Conservation (phyloP, 2,329 filamentous ascomycete species). For the Claviceps cyperi region DNA sequence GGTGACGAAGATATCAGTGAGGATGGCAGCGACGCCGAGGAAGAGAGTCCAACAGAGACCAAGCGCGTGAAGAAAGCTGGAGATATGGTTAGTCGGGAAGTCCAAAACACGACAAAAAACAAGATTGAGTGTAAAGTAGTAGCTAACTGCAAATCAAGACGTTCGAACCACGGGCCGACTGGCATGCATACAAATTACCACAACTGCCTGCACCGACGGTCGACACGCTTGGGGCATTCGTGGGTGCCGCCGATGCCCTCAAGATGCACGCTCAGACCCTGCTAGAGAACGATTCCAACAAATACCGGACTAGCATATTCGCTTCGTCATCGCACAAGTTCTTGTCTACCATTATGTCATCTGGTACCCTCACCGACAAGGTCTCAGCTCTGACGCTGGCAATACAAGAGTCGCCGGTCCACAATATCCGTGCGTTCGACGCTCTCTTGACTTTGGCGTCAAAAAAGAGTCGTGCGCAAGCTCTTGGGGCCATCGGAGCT, state of each 20-base stretch:
- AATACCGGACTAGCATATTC: slow-evolving; percentile 59
- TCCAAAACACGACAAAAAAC: neutral
- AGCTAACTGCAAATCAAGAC: slow-evolving; percentile 28
- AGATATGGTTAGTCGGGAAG: slow-evolving; percentile 19
- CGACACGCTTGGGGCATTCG: slow-evolving; percentile 30
- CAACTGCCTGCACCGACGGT: slow-evolving; percentile 28
- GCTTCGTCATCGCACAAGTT: slow-evolving; percentile 88
- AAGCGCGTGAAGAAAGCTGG: slow-evolving; percentile 14
- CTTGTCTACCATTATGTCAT: slow-evolving; percentile 91
- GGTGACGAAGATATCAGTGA: slow-evolving; percentile 15
- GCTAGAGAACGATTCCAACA: slow-evolving; percentile 61
- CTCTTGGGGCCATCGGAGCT: slow-evolving; percentile 81
- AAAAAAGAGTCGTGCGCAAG: slow-evolving; percentile 87
- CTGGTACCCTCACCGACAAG: slow-evolving; percentile 92
- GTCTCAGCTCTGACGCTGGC: slow-evolving; percentile 88
- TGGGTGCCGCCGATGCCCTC: slow-evolving; percentile 32
- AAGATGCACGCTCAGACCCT: slow-evolving; percentile 60
- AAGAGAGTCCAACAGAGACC: slow-evolving; percentile 14
- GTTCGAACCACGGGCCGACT: slow-evolving; percentile 43
- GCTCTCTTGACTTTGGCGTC: slow-evolving; percentile 68
- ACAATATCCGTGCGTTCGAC: slow-evolving; percentile 82
- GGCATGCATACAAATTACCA: slow-evolving; percentile 33
- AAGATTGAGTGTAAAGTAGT: slow-evolving; percentile 4
- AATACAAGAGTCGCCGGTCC: slow-evolving; percentile 88
- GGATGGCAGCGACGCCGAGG: slow-evolving; percentile 17